Base-by-base conservation (phyloP, 1,284 basidiomycete genomes). In the Ceratobasidium theobromae region DNA sequence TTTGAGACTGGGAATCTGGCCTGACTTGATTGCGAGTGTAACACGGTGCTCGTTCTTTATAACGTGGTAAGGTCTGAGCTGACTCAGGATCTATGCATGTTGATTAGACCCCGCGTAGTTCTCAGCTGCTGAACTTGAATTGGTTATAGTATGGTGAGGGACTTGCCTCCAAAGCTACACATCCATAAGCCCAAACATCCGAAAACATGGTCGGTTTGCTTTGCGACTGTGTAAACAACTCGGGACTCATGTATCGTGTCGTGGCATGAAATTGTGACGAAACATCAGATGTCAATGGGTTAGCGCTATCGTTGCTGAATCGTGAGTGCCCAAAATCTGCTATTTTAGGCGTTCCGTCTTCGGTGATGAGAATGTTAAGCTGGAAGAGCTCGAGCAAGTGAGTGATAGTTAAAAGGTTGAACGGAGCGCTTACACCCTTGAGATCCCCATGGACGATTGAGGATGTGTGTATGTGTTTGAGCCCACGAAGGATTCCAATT, bases 181-280 rank as follows among this genome's bases (percentile, higher is more conserved):
- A 62, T 4, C 57, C 57, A 40, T 23, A 62, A 4, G 57, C 57
- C 57, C 57, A 62, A 5, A 62, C 25, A 49, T 62, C 57, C 5
- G 57, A 62, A 8, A 35, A 35, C 3, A 40, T 1, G 3, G 57
- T 49, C 1, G 57, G 57, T 46, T 35, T 48, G 12, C 32, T 49
- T 16, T 38, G 28, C n/a, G 46, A 35, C 5, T 49, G 45, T 1
- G 30, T 49, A 16, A 62, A 62, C 11, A 62, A 21, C 12, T 62
- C 57, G 2, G 57, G 57, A 21, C 57, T 62, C 57, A 62, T 62
- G 21, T 62, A 62, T 16, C 57, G 45, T n/a, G 57, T 51, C 1
- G 57, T 62, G 11, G 57, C 57, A 21, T 62, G 57, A 38, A 62
- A 62, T 28, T 25, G 33, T 12, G 57, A 62, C 4, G 57, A 62